Percentiles rank a stretch among this genome's conserved stretches.
These are phyloP conservation scores for Malus sylvestris DNA, from an alignment of 306 rosid species.

Conservation along the genomic window DNA sequence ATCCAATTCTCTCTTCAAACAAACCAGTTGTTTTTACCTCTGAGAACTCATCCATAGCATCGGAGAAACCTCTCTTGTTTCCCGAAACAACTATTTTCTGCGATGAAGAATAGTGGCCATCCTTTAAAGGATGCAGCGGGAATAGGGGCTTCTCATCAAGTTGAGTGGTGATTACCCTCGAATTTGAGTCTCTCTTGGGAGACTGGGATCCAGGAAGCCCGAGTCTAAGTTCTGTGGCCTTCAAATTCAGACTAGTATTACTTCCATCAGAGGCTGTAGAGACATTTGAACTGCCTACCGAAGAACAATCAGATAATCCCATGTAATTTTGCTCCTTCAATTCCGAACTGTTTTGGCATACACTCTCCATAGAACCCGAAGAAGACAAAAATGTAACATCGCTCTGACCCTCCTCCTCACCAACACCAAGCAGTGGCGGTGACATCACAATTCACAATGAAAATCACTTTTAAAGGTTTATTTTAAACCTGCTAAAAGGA, in stretches of 20 bases:
- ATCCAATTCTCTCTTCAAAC: neutral
- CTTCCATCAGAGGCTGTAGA: constrained; percentile 34
- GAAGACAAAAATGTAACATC: constrained; percentile 57
- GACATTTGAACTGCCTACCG: constrained; percentile 55
- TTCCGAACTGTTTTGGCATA: constrained; percentile 28
- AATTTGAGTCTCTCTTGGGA: constrained; percentile 52
- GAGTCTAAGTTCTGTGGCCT: constrained; percentile 78
- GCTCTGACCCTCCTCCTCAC: constrained; percentile 59
- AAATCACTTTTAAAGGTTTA: neutral
- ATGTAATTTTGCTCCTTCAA: constrained; percentile 70
- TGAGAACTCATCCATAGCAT: constrained; percentile 64
- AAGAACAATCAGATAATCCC: constrained; percentile 73
- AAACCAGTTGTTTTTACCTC: constrained; percentile 44
- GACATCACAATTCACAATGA: constrained; percentile 44
- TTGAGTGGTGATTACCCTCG: constrained; percentile 43
- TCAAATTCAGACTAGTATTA: constrained; percentile 52
- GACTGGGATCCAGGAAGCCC: constrained; percentile 86
- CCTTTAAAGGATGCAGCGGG: constrained; percentile 45
- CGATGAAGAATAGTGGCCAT: constrained; percentile 39
- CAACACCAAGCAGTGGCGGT: constrained; percentile 48
- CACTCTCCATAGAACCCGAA: constrained; percentile 43
- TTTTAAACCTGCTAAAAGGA: constrained; percentile 25
- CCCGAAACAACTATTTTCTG: constrained; percentile 56
- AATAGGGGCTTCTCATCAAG: constrained; percentile 56
- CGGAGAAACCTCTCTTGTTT: constrained; percentile 75